Evolutionary conservation across 2,329 filamentous ascomycete species (phyloP).

Genomic region (Dryadomyces sulphureus): DNA sequence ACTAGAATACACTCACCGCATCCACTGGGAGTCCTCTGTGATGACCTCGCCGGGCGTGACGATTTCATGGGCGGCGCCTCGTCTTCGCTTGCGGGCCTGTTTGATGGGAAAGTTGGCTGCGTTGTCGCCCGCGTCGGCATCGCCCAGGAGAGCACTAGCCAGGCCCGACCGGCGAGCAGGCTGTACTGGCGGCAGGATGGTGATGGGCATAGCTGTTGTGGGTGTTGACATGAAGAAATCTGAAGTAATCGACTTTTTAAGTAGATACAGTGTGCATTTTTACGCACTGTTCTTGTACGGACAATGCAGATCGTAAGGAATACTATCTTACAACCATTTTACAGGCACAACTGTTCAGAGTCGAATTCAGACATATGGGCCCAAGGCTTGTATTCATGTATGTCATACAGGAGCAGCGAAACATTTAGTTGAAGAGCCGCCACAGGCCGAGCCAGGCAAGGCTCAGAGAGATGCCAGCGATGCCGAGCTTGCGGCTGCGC

Average conservation of each 20-base stretch:
- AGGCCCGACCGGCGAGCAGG: conserved; percentile 12
- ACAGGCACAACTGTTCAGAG: too few species aligned
- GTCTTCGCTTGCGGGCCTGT: conserved; percentile 16
- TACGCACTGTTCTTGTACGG: too few species aligned
- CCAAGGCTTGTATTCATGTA: too few species aligned
- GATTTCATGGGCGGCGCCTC: conserved; percentile 32
- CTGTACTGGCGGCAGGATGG: conserved; percentile 27
- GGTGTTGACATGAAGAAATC: too few species aligned
- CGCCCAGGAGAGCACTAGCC: conserved; percentile 15
- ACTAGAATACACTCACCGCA: conserved; percentile 42
- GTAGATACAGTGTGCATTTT: not conserved
- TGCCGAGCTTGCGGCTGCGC: conserved; percentile 52
- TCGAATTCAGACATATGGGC: too few species aligned
- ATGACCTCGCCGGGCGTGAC: conserved; percentile 83
- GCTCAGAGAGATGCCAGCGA: conserved; percentile 51
- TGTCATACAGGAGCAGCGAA: too few species aligned
- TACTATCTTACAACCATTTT: too few species aligned
- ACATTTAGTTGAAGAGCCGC: conserved; percentile 38
- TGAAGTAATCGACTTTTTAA: too few species aligned
- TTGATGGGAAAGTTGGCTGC: conserved; percentile 27
- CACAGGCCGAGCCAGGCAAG: conserved; percentile 58
- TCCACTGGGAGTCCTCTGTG: conserved; percentile 90
- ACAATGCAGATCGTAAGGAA: too few species aligned
- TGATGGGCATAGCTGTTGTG: conserved; percentile 31
- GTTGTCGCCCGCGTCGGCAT: conserved; percentile 28